Evolutionary conservation across 805 yeast species (phyloP).

Genomic region (Monosporozyma siamensis): DNA sequence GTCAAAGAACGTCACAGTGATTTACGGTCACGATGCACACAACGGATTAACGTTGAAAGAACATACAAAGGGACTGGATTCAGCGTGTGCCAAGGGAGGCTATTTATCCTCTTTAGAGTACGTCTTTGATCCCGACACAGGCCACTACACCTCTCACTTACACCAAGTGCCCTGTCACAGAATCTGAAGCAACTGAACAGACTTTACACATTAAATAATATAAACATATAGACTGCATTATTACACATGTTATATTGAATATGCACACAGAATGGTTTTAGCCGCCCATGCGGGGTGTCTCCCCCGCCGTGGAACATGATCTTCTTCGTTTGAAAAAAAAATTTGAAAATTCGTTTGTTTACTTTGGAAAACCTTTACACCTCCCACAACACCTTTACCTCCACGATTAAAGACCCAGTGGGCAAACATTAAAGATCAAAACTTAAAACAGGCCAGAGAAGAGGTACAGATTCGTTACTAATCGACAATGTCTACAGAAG

Average conservation of each 20-base stretch:
- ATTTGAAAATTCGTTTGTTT: background rate
- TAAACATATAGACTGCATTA: no score
- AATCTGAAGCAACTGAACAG: background rate
- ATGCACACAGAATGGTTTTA: background rate
- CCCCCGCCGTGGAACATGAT: background rate
- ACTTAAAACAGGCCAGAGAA: no score
- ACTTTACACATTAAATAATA: no score
- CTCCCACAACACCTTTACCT: background rate
- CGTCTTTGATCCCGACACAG: slow-evolving; percentile 4
- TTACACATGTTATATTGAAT: no score
- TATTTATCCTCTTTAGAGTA: slow-evolving; percentile 47
- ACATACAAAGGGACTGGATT: slow-evolving; percentile 72
- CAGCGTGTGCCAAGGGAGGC: slow-evolving; percentile 74
- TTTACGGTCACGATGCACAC: slow-evolving; percentile 85
- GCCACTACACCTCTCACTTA: background rate
- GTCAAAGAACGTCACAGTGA: slow-evolving; percentile 35
- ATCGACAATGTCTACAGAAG: slow-evolving; percentile 14
- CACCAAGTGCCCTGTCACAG: slow-evolving; percentile 1
- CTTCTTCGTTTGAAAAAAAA: background rate
- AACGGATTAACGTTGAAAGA: slow-evolving; percentile 58
- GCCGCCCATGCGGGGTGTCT: background rate
- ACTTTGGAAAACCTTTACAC: slow-evolving; percentile 1
- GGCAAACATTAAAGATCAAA: background rate
- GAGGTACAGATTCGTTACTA: no score
- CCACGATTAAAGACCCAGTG: background rate